Base-by-base conservation (phyloP, 306 rosid genomes). In the Trichosanthes truncata region DNA sequence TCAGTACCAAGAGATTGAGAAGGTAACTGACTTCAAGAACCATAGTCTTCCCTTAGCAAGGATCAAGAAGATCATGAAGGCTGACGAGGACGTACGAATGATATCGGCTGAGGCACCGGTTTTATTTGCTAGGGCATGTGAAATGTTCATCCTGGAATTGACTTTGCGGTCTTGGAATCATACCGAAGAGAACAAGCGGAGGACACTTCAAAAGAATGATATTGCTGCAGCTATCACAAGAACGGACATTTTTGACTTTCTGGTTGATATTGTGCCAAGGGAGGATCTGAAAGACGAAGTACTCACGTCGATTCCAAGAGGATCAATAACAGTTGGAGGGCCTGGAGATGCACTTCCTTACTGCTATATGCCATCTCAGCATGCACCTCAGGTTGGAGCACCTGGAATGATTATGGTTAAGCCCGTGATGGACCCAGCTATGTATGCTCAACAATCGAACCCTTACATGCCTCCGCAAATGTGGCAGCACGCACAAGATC, bases 131-230 rank as follows among this genome's bases (percentile, higher is more conserved):
- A 85, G 89, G 84, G 93, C 93, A 6, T 87, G 90, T n/a, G 93
- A 89, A 80, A 89, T 89, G 90, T 89, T 87, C 83, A 87, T 89
- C 61, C 31, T 86, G 33, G 93, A 89, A 75, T 79, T 89, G 84
- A 89, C 93, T 71, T 77, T 89, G 85, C 87, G 91, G 48, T 84
- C 93, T n/a, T 89, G 93, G 93, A 89, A 83, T 63, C 90, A 89
- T 68, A 84, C 90, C 3, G 93, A 87, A 53, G 91, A 87, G 86
- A 89, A 89, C 81, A 89, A 89, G 79, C 85, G 93, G 74, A 85
- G 88, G 78, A 89, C 90, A 2, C 90, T 89, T 36, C 90, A 88
- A 11, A 89, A 89, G 73, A 88, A 89, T 78, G 93, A 89, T 48
- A 87, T 89, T 33, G 93, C 90, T 17, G 93, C 91, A 62, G 91